Evolutionary conservation across 495 filamentous ascomycete genomes (phyloP).

Genomic region (Amorphotheca resinae): DNA sequence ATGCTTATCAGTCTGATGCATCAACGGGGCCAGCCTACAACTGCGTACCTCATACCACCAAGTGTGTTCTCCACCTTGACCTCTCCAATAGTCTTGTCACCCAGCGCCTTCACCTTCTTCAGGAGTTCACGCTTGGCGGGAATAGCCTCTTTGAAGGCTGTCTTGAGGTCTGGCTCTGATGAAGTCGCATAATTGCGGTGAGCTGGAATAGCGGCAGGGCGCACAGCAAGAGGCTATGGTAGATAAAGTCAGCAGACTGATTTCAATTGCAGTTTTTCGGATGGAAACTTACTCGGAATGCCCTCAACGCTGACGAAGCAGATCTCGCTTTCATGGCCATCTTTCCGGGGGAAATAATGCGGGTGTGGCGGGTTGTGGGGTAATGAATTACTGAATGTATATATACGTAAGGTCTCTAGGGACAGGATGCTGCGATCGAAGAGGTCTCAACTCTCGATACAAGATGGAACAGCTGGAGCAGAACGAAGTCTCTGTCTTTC

Average conservation of each 20-base stretch:
- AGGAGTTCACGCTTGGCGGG: conserved; percentile 86
- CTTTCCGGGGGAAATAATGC: neutral
- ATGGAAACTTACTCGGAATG: conserved; percentile 36
- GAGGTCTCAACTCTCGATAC: too few relatives aligned
- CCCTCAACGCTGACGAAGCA: conserved; percentile 35
- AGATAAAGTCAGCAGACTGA: neutral
- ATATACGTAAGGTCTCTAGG: too few relatives aligned
- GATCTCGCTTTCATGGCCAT: conserved; percentile 41
- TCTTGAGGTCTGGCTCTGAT: conserved; percentile 77
- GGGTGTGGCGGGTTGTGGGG: conserved; percentile 15
- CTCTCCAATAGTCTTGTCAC: conserved; percentile 75
- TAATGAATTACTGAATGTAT: too few relatives aligned
- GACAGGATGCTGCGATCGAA: too few relatives aligned
- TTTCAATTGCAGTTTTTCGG: neutral
- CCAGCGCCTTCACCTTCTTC: conserved; percentile 78
- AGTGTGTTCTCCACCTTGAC: conserved; percentile 89
- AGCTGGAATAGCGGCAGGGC: conserved; percentile 18
- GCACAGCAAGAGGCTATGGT: conserved; percentile 25
- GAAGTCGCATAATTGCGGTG: conserved; percentile 51
- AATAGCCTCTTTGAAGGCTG: conserved; percentile 67
- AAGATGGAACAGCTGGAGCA: too few relatives aligned
- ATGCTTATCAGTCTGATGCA: conserved; percentile 7
- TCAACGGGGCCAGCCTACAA: neutral
- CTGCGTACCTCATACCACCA: conserved; percentile 75
- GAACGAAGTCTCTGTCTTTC: too few relatives aligned